phyloP scores from a whole-genome alignment of 306 rosid species.

The Quercus engelmannii region DNA sequence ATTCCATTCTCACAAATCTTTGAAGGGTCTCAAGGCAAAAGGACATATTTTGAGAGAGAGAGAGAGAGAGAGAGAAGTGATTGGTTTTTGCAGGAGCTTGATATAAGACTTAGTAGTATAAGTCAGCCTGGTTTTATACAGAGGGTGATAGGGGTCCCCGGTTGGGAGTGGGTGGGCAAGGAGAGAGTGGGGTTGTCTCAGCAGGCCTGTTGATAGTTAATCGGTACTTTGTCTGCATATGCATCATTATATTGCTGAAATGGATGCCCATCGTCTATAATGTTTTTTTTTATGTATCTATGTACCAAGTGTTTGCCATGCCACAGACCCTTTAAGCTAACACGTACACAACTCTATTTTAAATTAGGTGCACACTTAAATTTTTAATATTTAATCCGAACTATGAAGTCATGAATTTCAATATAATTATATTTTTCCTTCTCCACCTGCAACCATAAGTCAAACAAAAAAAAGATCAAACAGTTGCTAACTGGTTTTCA shows the following conservation, averaged over 20 bases:
- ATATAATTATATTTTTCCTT: too few relatives aligned
- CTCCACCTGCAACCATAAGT: background rate
- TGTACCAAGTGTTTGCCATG: too few relatives aligned
- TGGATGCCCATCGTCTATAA: constrained; percentile 24
- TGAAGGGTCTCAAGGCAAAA: background rate
- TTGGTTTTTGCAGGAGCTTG: background rate
- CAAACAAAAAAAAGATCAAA: background rate
- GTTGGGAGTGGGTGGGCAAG: constrained; percentile 7
- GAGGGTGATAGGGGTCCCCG: background rate
- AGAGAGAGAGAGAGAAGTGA: background rate
- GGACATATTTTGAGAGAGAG: background rate
- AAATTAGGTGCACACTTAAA: too few relatives aligned
- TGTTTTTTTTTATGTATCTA: background rate
- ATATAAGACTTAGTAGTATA: too few relatives aligned
- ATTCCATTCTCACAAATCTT: constrained; percentile 23
- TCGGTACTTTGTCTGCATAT: constrained; percentile 36
- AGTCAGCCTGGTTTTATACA: background rate
- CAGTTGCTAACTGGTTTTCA: background rate
- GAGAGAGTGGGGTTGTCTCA: constrained; percentile 10
- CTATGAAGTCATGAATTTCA: too few relatives aligned
- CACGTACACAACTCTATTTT: too few relatives aligned
- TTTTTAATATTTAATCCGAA: too few relatives aligned
- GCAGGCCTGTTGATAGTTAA: background rate
- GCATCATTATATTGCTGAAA: constrained; percentile 51
- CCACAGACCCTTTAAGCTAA: too few relatives aligned